Evolutionary conservation across 2,329 filamentous ascomycete species (phyloP).

Genomic region (Fusarium redolens): DNA sequence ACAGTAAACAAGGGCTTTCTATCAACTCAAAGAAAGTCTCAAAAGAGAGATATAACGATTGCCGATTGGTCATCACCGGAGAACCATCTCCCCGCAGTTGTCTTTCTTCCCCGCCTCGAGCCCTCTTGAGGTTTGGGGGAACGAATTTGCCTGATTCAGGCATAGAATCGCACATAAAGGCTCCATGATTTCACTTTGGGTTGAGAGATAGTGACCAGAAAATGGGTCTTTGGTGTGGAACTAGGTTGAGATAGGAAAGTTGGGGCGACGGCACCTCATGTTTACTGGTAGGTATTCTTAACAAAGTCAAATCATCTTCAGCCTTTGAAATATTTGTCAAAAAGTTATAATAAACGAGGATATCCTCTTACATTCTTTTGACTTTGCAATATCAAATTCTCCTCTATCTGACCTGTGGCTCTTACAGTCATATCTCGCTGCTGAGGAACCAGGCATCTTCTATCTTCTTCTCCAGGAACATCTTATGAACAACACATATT

Average conservation of each 20-base stretch:
- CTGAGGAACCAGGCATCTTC: background rate
- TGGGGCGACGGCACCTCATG: slow-evolving; percentile 25
- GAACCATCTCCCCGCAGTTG: slow-evolving; percentile 20
- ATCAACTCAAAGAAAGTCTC: slow-evolving; percentile 1
- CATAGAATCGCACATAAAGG: slow-evolving; percentile 20
- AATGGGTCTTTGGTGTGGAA: slow-evolving; percentile 15
- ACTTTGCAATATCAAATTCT: background rate
- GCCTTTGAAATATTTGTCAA: background rate
- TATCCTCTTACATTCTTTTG: background rate
- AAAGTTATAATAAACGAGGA: background rate
- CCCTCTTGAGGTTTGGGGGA: slow-evolving; percentile 11
- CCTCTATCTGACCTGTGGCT: background rate
- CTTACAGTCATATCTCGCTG: background rate
- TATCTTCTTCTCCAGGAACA: background rate
- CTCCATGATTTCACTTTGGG: background rate
- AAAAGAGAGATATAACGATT: background rate
- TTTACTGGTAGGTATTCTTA: background rate
- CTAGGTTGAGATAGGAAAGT: slow-evolving; percentile 40
- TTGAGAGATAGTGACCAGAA: slow-evolving; percentile 1
- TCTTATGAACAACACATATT: background rate
- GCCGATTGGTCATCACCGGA: slow-evolving; percentile 21
- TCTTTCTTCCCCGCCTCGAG: slow-evolving; percentile 15
- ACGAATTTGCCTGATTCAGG: slow-evolving; percentile 24
- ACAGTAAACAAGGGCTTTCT: background rate
- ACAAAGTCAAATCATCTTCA: background rate